Evolutionary conservation across 1,284 basidiomycete genomes (phyloP), one percentile per base, ranked within the genome.

Genomic region (Exobasidium cylindrosporum): DNA sequence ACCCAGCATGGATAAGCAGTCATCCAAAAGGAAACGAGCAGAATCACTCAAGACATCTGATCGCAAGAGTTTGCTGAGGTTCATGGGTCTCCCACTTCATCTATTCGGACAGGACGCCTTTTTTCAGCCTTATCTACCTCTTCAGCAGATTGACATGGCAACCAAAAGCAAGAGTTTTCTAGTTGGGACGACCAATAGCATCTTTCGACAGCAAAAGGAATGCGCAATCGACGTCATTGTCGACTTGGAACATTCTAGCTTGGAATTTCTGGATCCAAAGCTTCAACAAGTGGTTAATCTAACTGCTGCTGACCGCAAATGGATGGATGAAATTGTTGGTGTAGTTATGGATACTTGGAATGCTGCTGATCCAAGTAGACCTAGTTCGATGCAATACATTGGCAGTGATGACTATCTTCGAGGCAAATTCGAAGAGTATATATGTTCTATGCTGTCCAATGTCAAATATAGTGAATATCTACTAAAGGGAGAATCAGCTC

Each of bases 41-140:
- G 81, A 86, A 2, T 91, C 89, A 10, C 82, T 99, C 30, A 85
- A 85, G 70, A 97, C 95, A 0, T 93, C 91, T 14, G 94, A 98
- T 81, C 87, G 88, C 58, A 89, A 88, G 77, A 95, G 92, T 77
- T 85, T 99, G 84, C 84, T 96, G 81, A 85, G 90, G 10, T 99
- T 91, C 80, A 86, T 94, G 76, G 96, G 95, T 24, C 82, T 97
- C 28, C 95, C 92, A 1, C 83, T 97, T 14, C 89, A 94, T 74
- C 63, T 83, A 21, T 83, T 83, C 64, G 81, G 82, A 45, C 54
- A 90, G 87, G 91, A 92, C 68, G 86, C 92, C 1, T 94, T 97
- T 82, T 99, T 98, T 83, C 95, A 99, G 81, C 96, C 95, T 1
- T 99, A 97, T 81, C 84, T 98, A 24, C 95, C 95, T 0, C 81